Conservation (phyloP, 2,329 filamentous ascomycete species). For the Podosphaera xanthii region DNA sequence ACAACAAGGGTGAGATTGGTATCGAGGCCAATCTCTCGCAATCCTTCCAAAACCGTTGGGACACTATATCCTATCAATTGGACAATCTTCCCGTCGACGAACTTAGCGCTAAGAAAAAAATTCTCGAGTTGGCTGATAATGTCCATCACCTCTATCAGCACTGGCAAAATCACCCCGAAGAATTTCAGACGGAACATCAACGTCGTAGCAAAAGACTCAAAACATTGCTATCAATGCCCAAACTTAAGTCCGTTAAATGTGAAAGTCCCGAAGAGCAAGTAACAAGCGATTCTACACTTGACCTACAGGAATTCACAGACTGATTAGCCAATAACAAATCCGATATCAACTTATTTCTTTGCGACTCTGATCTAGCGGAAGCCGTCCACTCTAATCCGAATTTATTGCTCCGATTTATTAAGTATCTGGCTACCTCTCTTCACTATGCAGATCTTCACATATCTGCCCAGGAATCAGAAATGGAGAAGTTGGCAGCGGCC, state of each 20-base stretch:
- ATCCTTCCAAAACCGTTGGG: background rate
- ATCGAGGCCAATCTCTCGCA: background rate
- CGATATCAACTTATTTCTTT: background rate
- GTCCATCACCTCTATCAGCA: background rate
- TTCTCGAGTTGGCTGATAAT: background rate
- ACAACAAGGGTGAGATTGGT: background rate
- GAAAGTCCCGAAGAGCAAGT: background rate
- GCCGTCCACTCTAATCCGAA: background rate
- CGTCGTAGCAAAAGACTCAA: background rate
- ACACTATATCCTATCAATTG: background rate
- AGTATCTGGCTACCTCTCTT: background rate
- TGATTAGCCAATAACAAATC: background rate
- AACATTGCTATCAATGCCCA: background rate
- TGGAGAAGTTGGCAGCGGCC: background rate
- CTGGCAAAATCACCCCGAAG: background rate
- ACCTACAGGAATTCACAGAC: background rate
- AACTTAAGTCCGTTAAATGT: background rate
- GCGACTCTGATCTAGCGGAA: background rate
- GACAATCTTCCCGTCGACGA: background rate
- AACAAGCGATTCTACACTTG: background rate
- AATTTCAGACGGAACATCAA: background rate
- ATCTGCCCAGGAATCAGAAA: background rate
- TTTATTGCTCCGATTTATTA: background rate
- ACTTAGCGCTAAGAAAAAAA: background rate
- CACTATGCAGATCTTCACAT: background rate